Evolutionary conservation across 768 basidiomycete species (phyloP).

Genomic region (Lactarius trivialis): DNA sequence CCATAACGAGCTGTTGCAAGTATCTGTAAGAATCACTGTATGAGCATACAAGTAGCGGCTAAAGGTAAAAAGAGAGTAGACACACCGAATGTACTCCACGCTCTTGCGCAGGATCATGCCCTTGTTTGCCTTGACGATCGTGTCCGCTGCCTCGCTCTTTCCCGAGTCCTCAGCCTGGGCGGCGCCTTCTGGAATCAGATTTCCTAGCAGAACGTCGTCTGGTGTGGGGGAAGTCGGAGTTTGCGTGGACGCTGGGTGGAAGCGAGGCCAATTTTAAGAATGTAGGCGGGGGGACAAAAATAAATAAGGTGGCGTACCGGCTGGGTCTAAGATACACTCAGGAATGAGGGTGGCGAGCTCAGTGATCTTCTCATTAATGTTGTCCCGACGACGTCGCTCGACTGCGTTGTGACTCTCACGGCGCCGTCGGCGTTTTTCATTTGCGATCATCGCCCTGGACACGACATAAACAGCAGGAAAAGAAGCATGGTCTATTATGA

Average conservation of each 20-base stretch:
- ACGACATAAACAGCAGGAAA: neutral
- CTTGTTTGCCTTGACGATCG: constrained; percentile 83
- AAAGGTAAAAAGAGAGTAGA: neutral
- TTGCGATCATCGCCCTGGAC: constrained; percentile 48
- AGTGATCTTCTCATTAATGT: constrained; percentile 93
- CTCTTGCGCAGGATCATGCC: constrained; percentile 83
- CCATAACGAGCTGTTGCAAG: constrained; percentile 78
- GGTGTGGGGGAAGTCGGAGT: constrained; percentile 23
- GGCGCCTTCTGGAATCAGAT: constrained; percentile 16
- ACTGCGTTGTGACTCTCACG: constrained; percentile 91
- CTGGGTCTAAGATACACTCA: constrained; percentile 70
- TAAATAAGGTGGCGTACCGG: constrained; percentile 29
- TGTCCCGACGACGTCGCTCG: constrained; percentile 79
- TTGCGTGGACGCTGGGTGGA: constrained; percentile 6
- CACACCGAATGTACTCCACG: constrained; percentile 42
- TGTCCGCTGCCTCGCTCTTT: constrained; percentile 33
- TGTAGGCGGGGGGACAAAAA: neutral
- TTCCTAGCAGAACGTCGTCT: constrained; percentile 23
- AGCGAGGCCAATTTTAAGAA: neutral
- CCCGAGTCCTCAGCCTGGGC: constrained; percentile 23
- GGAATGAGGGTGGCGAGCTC: constrained; percentile 87
- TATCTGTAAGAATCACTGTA: constrained; percentile 39
- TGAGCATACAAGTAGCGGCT: neutral
- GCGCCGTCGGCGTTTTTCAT: constrained; percentile 74
- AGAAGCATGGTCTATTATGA: neutral